Evolutionary conservation across 148 eudicot species (phyloP).

Genomic region (Vaccinium macrocarpon): DNA sequence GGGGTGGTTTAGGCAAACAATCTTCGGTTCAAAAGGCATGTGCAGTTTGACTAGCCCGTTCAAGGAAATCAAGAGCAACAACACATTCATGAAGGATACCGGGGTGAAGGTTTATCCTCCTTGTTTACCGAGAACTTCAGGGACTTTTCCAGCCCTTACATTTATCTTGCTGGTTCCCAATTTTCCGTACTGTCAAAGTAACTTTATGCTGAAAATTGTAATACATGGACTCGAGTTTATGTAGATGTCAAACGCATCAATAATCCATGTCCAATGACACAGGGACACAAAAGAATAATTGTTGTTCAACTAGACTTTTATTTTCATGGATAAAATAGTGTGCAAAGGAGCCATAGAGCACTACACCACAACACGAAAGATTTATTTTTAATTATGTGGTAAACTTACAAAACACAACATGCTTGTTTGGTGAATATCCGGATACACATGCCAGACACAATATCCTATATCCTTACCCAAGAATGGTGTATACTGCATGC

Average conservation of each 20-base stretch:
- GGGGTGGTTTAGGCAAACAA: too few relatives aligned
- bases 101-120: conserved; percentile 13
- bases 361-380: not conserved
- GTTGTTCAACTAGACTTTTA: not conserved
- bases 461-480: not conserved
- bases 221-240: not conserved
- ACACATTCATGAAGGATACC: not conserved
- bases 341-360: not conserved
- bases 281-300: not conserved
- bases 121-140: not conserved
- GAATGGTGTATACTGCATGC: not conserved
- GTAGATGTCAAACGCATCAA: not conserved
- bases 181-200: not conserved
- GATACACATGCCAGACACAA: not conserved
- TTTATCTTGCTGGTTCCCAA: not conserved
- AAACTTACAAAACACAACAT: not conserved
- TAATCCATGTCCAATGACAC: not conserved
- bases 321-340: not conserved
- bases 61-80: not conserved
- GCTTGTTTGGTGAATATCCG: not conserved
- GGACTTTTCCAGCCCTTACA: not conserved
- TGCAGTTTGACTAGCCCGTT: not conserved
- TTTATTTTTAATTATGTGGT: not conserved
- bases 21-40: too few relatives aligned
- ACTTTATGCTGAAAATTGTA: not conserved